phyloP scores from a whole-genome alignment of 2,329 filamentous ascomycete genomes.

The Fusarium lateritium region DNA sequence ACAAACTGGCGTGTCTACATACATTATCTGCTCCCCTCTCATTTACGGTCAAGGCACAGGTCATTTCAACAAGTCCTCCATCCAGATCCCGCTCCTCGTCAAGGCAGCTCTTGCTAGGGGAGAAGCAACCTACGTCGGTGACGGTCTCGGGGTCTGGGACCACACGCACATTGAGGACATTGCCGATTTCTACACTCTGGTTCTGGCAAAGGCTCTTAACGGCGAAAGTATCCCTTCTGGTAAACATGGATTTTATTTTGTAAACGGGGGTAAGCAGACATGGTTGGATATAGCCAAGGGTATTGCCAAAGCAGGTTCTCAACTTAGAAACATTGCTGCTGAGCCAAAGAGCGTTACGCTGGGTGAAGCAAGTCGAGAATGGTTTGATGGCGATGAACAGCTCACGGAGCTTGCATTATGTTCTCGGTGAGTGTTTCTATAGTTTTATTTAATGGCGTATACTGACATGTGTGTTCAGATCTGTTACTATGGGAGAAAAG shows the following conservation, averaged over 20 bases:
- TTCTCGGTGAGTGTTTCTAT: neutral
- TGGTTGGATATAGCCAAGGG: conserved; percentile 11
- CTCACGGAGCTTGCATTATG: conserved; percentile 15
- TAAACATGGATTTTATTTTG: conserved; percentile 11
- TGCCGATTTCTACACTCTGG: conserved; percentile 2
- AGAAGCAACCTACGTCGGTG: neutral
- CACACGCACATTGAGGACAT: conserved; percentile 18
- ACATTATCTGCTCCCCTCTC: conserved; percentile 19
- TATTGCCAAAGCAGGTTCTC: conserved; percentile 10
- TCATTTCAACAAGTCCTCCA: conserved; percentile 19
- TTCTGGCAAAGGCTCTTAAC: neutral
- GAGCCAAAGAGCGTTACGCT: conserved; percentile 9
- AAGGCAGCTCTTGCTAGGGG: neutral
- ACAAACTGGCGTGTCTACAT: neutral
- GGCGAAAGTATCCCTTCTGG: neutral
- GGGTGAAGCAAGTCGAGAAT: neutral
- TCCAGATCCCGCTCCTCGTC: conserved; percentile 11
- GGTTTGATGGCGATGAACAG: conserved; percentile 9
- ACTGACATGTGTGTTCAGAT: neutral
- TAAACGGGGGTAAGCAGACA: neutral
- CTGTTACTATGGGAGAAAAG: conserved; percentile 2
- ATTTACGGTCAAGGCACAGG: conserved; percentile 15
- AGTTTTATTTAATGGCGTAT: fast-evolving
- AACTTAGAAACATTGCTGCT: neutral
- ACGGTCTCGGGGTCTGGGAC: conserved; percentile 1